Evolutionary conservation across 805 yeast genomes (phyloP).

Genomic region (Saturnispora sanitii): DNA sequence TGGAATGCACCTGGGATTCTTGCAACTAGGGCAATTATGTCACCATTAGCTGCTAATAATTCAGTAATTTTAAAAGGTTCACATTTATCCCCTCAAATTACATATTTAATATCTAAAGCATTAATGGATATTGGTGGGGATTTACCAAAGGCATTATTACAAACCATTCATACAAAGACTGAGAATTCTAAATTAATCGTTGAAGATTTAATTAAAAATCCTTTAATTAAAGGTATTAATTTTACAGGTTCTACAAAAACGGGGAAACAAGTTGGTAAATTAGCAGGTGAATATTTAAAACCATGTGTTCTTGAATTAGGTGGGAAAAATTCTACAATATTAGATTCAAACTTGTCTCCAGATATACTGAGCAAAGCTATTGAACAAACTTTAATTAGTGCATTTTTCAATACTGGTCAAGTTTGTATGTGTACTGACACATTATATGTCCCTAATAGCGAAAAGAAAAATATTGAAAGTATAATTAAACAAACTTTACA

Average conservation of each 20-base stretch:
- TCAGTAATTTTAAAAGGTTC: constrained; percentile 32
- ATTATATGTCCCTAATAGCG: constrained; percentile 28
- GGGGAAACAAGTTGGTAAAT: constrained; percentile 29
- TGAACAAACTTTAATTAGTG: constrained; percentile 14
- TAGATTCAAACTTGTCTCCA: constrained; percentile 21
- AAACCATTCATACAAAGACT: not conserved
- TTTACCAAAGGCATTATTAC: not conserved
- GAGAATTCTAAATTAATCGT: not conserved
- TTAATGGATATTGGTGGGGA: constrained; percentile 28
- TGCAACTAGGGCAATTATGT: constrained; percentile 30
- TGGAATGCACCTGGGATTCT: constrained; percentile 42
- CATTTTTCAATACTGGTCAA: constrained; percentile 3
- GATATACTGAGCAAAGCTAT: constrained; percentile 29
- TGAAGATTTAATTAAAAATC: not conserved
- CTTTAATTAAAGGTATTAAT: constrained; percentile 28
- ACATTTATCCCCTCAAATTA: constrained; percentile 29
- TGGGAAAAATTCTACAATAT: constrained; percentile 33
- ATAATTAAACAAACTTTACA: constrained; percentile 13
- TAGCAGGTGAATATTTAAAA: constrained; percentile 31
- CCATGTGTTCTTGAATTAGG: constrained; percentile 37
- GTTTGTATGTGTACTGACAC: constrained; percentile 38
- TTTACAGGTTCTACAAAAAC: constrained; percentile 38
- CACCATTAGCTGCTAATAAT: constrained; percentile 41
- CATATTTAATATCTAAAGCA: constrained; percentile 27
- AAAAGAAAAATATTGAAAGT: constrained; percentile 25